These are phyloP conservation scores for Fomitopsis serialis DNA, from an alignment of 768 basidiomycete species.

Conservation along the genomic window DNA sequence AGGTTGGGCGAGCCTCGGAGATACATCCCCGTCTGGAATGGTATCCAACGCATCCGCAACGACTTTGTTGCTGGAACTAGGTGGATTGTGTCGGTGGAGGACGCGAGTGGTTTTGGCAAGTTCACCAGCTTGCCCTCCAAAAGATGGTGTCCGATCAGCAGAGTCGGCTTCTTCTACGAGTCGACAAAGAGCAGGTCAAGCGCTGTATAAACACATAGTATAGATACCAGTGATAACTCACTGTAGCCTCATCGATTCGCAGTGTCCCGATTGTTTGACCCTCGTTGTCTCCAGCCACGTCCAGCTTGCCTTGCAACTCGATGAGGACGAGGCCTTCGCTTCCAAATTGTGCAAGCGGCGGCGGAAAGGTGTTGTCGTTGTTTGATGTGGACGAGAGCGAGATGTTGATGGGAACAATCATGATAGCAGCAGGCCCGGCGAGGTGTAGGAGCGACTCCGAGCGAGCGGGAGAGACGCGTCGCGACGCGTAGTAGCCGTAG, in stretches of 20 bases:
- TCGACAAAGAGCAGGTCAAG: neutral
- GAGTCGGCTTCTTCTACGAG: constrained; percentile 19
- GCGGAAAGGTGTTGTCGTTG: constrained; percentile 45
- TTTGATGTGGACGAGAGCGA: constrained; percentile 19
- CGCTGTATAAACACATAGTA: neutral
- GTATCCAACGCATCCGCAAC: neutral
- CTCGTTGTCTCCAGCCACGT: constrained; percentile 62
- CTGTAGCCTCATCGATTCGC: constrained; percentile 52
- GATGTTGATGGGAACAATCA: constrained; percentile 64
- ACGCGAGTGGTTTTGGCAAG: constrained; percentile 79
- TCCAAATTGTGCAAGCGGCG: constrained; percentile 65
- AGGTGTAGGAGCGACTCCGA: neutral
- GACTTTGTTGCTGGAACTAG: neutral
- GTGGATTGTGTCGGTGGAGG: constrained; percentile 39
- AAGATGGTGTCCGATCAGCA: constrained; percentile 83
- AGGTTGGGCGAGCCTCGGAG: neutral
- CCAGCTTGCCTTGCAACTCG: constrained; percentile 82
- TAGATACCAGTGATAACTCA: constrained; percentile 26
- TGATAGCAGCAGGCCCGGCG: constrained; percentile 19
- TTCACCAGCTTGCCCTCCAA: constrained; percentile 81
- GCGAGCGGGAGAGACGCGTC: constrained; percentile 1
- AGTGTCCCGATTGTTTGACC: constrained; percentile 79
- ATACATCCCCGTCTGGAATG: neutral
- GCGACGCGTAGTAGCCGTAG: neutral
- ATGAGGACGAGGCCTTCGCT: constrained; percentile 78